These are phyloP conservation scores for Fonsecaea pedrosoi DNA, from an alignment of 2,329 filamentous ascomycete genomes.

Conservation along the genomic window DNA sequence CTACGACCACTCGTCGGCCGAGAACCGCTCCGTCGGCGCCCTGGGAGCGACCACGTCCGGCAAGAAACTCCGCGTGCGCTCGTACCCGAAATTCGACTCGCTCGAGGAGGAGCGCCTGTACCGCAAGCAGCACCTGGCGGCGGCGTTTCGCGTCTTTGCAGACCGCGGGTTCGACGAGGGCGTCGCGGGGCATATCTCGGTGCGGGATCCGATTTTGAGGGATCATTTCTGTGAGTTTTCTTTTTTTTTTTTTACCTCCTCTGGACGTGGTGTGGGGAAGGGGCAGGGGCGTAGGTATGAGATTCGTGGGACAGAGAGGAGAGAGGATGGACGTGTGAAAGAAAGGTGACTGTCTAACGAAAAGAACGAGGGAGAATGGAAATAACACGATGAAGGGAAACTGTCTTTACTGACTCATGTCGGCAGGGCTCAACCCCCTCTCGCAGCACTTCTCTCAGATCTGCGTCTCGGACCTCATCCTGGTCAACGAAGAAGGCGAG, in stretches of 20 bases:
- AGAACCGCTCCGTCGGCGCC: slow-evolving; percentile 54
- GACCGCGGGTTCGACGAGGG: slow-evolving; percentile 51
- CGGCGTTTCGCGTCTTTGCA: slow-evolving; percentile 53
- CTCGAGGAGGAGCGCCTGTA: slow-evolving; percentile 53
- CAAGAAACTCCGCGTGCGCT: slow-evolving; percentile 54
- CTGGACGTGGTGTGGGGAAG: background rate
- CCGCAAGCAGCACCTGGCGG: slow-evolving; percentile 55
- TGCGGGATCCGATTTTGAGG: slow-evolving; percentile 49
- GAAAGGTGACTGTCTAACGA: too few relatives aligned
- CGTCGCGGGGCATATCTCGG: slow-evolving; percentile 53
- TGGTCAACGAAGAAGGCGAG: slow-evolving; percentile 52
- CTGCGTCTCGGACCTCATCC: slow-evolving; percentile 51
- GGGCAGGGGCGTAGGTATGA: too few relatives aligned
- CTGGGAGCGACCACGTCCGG: slow-evolving; percentile 56
- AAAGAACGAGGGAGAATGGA: too few relatives aligned
- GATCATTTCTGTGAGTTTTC: slow-evolving; percentile 47
- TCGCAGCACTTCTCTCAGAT: slow-evolving; percentile 55
- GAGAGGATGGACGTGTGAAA: too few relatives aligned
- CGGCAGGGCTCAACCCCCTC: slow-evolving; percentile 51
- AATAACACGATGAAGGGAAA: too few relatives aligned
- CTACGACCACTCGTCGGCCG: slow-evolving; percentile 45
- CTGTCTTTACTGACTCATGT: background rate
- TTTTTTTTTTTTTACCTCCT: background rate
- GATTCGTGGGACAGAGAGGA: too few relatives aligned
- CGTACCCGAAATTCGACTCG: slow-evolving; percentile 53